phyloP scores from a whole-genome alignment of 2,329 filamentous ascomycete species.

The Dactylellina leptospora region DNA sequence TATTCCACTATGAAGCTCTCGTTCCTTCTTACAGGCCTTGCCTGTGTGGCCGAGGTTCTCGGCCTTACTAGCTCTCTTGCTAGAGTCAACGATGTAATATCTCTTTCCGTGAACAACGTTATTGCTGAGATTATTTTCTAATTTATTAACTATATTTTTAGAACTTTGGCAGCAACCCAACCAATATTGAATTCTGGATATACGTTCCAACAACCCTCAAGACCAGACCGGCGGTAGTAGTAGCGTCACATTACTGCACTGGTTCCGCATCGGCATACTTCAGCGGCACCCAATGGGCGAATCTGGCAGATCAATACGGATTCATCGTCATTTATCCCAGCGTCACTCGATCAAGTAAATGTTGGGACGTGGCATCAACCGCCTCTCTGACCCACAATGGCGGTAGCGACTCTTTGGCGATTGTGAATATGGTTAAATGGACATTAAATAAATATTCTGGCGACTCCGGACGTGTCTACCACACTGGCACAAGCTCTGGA shows the following conservation, averaged over 20 bases:
- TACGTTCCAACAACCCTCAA: constrained; percentile 63
- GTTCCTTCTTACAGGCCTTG: constrained; percentile 17
- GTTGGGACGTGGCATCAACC: constrained; percentile 70
- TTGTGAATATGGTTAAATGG: constrained; percentile 70
- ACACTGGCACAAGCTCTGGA: constrained; percentile 66
- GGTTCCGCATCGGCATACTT: constrained; percentile 66
- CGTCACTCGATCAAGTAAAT: constrained; percentile 62
- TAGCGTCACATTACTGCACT: constrained; percentile 69
- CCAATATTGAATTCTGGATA: constrained; percentile 42
- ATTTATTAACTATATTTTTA: constrained; percentile 7
- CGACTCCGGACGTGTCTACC: constrained; percentile 66
- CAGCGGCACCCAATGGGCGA: constrained; percentile 65
- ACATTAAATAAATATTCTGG: constrained; percentile 66
- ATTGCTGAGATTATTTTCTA: neutral
- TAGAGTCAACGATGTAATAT: constrained; percentile 16
- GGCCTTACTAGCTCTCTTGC: constrained; percentile 28
- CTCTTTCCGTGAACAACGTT: neutral
- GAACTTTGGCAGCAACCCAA: constrained; percentile 39
- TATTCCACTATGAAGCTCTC: constrained; percentile 38
- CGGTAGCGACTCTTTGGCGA: constrained; percentile 67
- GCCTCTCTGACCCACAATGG: constrained; percentile 67
- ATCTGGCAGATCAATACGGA: constrained; percentile 66
- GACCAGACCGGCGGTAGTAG: constrained; percentile 65
- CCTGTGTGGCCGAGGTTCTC: constrained; percentile 27
- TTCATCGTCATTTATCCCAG: constrained; percentile 68